Conservation (phyloP, 257 asterid genomes). For the Solanum phureja region DNA sequence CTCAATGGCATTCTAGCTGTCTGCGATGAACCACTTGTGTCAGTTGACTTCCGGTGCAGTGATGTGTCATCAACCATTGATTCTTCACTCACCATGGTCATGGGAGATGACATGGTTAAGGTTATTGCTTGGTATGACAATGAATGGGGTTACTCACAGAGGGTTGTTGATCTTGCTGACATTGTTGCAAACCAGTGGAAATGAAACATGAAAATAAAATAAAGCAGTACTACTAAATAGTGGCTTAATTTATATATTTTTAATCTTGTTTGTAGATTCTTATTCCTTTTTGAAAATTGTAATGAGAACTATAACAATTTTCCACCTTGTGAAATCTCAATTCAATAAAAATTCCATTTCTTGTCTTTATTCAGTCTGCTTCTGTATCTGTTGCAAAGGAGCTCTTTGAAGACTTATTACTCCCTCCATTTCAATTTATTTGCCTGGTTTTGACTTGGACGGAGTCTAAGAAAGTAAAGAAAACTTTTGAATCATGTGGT, state of each 20-base stretch:
- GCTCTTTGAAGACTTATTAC: neutral
- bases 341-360: neutral
- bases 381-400: neutral
- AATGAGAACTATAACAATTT: conserved; percentile 24
- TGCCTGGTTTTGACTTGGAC: neutral
- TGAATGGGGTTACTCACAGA: conserved; percentile 99
- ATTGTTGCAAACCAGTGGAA: conserved; percentile 92
- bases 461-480: neutral
- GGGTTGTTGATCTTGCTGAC: conserved; percentile 98
- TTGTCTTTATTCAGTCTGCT: neutral
- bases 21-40: conserved; percentile 87
- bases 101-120: conserved; percentile 97
- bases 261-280: conserved; percentile 26
- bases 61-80: conserved; percentile 92
- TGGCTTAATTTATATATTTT: neutral
- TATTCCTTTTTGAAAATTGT: conserved; percentile 25
- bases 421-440: neutral
- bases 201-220: conserved; percentile 10
- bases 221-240: neutral
- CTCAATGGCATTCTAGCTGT: conserved; percentile 69
- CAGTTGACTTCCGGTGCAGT: conserved; percentile 84
- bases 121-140: conserved; percentile 98
- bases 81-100: conserved; percentile 85
- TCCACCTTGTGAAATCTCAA: conserved; percentile 8
- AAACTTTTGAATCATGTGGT: neutral